Percentiles rank a stretch among this genome's conserved stretches.
Conservation (phyloP, 2,329 filamentous ascomycete species). For the Salinomyces thailandicus region DNA sequence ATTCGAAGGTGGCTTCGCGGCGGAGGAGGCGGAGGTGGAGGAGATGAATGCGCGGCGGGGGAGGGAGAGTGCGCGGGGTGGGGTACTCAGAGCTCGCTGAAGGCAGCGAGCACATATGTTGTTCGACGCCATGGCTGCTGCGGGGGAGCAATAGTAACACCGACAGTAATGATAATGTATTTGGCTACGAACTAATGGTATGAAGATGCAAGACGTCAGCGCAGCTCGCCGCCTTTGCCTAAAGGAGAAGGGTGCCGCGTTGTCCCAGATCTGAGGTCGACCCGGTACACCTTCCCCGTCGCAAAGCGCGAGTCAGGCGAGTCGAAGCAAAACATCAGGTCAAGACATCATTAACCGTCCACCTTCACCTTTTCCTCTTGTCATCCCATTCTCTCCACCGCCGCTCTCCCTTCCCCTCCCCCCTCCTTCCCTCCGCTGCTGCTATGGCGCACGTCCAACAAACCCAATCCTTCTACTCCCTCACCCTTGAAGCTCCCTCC, state of each 20-base stretch:
- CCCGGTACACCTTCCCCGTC: no score
- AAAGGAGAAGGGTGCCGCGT: no score
- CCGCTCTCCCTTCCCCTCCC: neutral
- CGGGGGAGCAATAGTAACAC: neutral
- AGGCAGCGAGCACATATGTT: slow-evolving; percentile 7
- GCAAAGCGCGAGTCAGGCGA: no score
- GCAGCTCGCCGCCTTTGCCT: neutral
- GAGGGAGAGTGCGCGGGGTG: neutral
- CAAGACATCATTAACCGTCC: no score
- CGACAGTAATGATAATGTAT: neutral
- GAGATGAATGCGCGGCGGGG: slow-evolving; percentile 4
- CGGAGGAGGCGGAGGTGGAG: neutral
- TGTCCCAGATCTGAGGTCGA: no score
- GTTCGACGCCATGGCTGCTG: slow-evolving; percentile 4
- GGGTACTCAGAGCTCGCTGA: slow-evolving; percentile 1
- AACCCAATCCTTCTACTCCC: slow-evolving; percentile 88
- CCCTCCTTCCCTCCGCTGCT: slow-evolving; percentile 14
- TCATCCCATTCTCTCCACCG: neutral
- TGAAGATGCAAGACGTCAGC: neutral
- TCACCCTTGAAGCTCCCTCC: slow-evolving; percentile 88
- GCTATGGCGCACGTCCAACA: slow-evolving; percentile 94
- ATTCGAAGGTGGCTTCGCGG: neutral
- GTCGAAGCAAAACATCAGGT: no score
- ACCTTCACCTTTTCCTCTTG: no score
- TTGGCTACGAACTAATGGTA: neutral